Evolutionary conservation across 768 basidiomycete species (phyloP), one percentile per base, ranked within the genome.

Genomic region (Russula dissimulans): DNA sequence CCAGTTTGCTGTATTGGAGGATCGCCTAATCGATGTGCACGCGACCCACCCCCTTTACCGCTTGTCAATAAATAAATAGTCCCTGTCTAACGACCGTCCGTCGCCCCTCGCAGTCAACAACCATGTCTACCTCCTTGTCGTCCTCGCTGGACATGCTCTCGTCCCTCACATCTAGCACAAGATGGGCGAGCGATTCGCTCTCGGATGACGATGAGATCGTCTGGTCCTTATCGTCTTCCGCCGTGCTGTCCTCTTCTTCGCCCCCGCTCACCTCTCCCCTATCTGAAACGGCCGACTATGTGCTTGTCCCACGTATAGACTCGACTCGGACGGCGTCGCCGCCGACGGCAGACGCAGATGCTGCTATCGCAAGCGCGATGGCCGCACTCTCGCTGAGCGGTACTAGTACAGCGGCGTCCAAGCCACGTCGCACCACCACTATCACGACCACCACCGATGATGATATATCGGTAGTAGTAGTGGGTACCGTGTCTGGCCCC

Each of bases 1-100:
- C 74, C 66, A 87, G 82, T 62, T 72, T 80, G 50, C 77, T 90
- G 1, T 91, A 89, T 67, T 90, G 89, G 89, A 82, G 77, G 74
- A 78, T 83, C 50, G 65, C 60, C 53, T 60, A 57, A 42, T 22
- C 12, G 17, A 7, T 22, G 22, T 12, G 14, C n/a, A 5, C 4
- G 17, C 9, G 15, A 18, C 8, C n/a, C 7, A 11, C 32, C 53
- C 54, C 54, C 47, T 56, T 49, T 57, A 50, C 26, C 32, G 36
- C 42, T 36, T 57, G 15, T 12, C 36, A 7, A 14, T 22, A 15
- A 57, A 52, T 61, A 61, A 56, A 56, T 51, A 56, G 9, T 18
- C 36, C 14, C 5, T 17, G 3, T 41, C n/a, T 12, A 44, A 32
- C 41, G 45, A 34, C 5, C 38, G 12, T 22, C 32, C 2, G 22